Base-by-base conservation (phyloP, 2,329 filamentous ascomycete genomes). In the Amauroascus niger region DNA sequence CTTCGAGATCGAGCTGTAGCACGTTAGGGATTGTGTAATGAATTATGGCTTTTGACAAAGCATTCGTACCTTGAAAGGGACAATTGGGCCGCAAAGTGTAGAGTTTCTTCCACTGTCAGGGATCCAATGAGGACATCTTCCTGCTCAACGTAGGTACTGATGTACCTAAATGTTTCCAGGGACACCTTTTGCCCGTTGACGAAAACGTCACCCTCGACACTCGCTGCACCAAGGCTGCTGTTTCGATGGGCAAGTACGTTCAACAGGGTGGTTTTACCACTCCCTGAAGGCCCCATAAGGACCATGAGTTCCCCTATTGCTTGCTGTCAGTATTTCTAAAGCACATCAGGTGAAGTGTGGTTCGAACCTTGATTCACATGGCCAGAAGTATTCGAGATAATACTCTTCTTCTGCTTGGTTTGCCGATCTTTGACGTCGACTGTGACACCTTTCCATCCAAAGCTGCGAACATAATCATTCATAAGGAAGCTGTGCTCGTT, bases 101-200 rank as follows among this genome's bases (percentile, higher is more conserved):
- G 71, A 0, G 88, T 94, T 72, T 94, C 88, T 26, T 79, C 76
- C 7, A 91, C 86, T 0, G 88, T 94, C 59, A 94, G 73, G 0
- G 84, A 84, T 3, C 88, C 88, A 49, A 91, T 85, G 11, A 94
- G 75, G 0, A 87, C 84, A 72, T 95, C 88, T 59, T 94, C 87
- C 67, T 95, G 88, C 71, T 95, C 88, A 20, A 94, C 88, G 64
- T 89, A 94, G 45, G 81, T 81, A 52, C 80, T 84, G 48, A 91
- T 75, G 46, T 79, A 75, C 16, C 81, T 79, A 60, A 91, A 84
- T 0, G 73, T 72, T 6, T 73, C 66, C 6, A 74, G 68, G 1
- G 80, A 75, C 2, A 81, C 70, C 3, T 69, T 63, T 1, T 64
- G 65, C 28, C 85, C 85, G 66, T 93, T 89, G 59, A 87, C 75